Evolutionary conservation across 2,329 filamentous ascomycete species (phyloP), one percentile per base, ranked within the genome.

Genomic region (Sporothrix curviconia): DNA sequence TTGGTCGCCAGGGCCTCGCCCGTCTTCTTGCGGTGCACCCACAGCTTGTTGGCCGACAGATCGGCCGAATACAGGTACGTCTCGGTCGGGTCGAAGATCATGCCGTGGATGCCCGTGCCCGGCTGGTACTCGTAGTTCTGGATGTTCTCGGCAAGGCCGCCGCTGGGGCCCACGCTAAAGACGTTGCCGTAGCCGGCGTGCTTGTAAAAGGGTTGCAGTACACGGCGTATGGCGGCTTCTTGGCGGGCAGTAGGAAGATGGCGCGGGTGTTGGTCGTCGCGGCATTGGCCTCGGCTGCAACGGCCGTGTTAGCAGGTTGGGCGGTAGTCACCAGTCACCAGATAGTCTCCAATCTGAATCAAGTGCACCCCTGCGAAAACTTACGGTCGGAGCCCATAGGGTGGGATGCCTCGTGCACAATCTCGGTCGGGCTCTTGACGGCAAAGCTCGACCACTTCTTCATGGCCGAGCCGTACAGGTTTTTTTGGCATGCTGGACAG

Each of bases 131-230:
- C 78, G 71, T 86, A 90, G 72, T 90, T 86, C 63, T 91, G 88
- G 51, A 87, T 76, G 68, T 87, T 86, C 50, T 78, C 68, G 25
- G 78, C 74, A 22, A 90, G 77, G n/a, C 73, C 73, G 25, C 87
- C 87, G 4, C 73, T 70, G 8, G 69, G 58, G 47, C 81, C 77
- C 52, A 85, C 80, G 54, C 80, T 77, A 73, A 90, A 90, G 68
- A 95, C 82, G 67, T 91, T 90, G 60, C 90, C 89, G 68, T 83
- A 87, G 62, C 89, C 89, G 37, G 90, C 90, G 69, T 92, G 81
- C 60, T 89, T 83, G 77, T 95, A 95, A 72, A 95, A 95, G 8
- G 90, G 71, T 94, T 94, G 70, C 88, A 89, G 73, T 95, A 95
- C 61, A 95, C 88, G 65, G 82, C 83, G 71, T 90, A 89, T 0